Conservation (phyloP, 306 rosid genomes). For the Prunus fruticosa region DNA sequence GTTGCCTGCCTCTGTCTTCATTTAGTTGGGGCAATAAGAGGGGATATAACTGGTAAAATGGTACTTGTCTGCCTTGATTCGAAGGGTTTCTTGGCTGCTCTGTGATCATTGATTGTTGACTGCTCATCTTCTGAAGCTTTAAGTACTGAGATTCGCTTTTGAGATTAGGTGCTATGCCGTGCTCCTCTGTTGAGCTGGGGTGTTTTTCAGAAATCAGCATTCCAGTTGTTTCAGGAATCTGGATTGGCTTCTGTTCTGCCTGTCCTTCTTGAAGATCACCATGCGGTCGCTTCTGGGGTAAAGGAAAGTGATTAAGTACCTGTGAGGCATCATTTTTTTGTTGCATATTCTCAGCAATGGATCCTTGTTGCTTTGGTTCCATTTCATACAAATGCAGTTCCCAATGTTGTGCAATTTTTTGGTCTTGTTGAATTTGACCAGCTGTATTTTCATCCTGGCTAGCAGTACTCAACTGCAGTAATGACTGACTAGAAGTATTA, state of each 20-base stretch:
- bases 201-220: slow-evolving; percentile 47
- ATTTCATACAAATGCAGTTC: slow-evolving; percentile 54
- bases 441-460: slow-evolving; percentile 42
- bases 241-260: slow-evolving; percentile 44
- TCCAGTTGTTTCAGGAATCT: slow-evolving; percentile 49
- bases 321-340: slow-evolving; percentile 42
- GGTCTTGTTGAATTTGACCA: slow-evolving; percentile 51
- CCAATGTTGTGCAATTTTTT: slow-evolving; percentile 41
- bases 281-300: slow-evolving; percentile 52
- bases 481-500: slow-evolving; percentile 49
- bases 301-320: slow-evolving; percentile 34
- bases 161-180: slow-evolving; percentile 42
- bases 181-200: slow-evolving; percentile 35
- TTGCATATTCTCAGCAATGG: slow-evolving; percentile 39
- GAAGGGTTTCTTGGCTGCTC: slow-evolving; percentile 59
- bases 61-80: slow-evolving; percentile 65
- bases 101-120: slow-evolving; percentile 68
- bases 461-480: slow-evolving; percentile 40
- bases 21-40: slow-evolving; percentile 76
- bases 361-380: slow-evolving; percentile 50
- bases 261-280: slow-evolving; percentile 47
- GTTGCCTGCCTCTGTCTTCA: slow-evolving; percentile 80
- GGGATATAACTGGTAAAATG: slow-evolving; percentile 73
- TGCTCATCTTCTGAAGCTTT: slow-evolving; percentile 89
- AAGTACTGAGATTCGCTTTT: slow-evolving; percentile 68